Base-by-base conservation (phyloP, 768 basidiomycete species). In the Pisolithus orientalis region DNA sequence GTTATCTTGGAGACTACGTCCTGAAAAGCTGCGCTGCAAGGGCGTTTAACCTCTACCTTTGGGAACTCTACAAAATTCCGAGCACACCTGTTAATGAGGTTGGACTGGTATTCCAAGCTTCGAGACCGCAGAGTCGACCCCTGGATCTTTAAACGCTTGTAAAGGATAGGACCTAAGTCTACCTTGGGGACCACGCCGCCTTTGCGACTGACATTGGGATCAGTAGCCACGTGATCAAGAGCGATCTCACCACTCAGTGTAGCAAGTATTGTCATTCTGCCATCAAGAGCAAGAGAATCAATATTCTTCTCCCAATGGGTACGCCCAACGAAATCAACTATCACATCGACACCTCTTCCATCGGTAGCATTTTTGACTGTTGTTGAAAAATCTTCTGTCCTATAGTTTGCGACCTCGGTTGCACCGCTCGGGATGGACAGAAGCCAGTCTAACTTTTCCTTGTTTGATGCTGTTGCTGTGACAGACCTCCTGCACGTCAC, bases 91-190 rank as follows among this genome's bases (percentile, higher is more conserved):
- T 68, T 64, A 51, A 90, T 77, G 47, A 95, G 74, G 21, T 86
- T 78, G 4, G 79, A 75, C 67, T 96, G 92, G 66, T 95, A 96
- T 56, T 77, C 72, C n/a, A 75, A 61, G 25, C 80, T 78, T 43
- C 90, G 82, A 29, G 85, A 81, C 24, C 93, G 83, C 29, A 96
- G 72, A 2, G 92, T 95, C 21, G 90, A 90, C 21, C 94, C 93
- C 67, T 92, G 85, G 47, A 97, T 85, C 25, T 84, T 83, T 47
- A 96, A 80, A 16, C 93, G 83, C 71, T 94, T 97, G 67, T 75
- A 83, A 52, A 95, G 72, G 50, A 96, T 79, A 9, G 83, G 84
- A 5, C 60, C 60, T 44, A 96, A 70, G 65, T 85, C 76, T 52
- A 82, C 70, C 13, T 69, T 70, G 13, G 77, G 65, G 14, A 84